Evolutionary conservation across 495 filamentous ascomycete species (phyloP).

Genomic region (Xanthoparmelia taractica): DNA sequence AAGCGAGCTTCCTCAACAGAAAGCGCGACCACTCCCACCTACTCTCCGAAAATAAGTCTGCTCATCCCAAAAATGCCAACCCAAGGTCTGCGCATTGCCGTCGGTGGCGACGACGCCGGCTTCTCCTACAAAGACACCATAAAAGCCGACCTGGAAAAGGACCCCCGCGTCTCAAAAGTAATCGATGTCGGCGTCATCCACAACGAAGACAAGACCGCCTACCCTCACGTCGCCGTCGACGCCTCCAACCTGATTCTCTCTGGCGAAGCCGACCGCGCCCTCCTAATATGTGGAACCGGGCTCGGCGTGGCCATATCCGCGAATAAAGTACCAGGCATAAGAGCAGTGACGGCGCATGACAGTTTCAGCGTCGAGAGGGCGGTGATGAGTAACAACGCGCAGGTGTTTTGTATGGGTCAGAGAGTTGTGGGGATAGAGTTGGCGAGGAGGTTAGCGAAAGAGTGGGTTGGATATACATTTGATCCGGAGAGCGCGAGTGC

Average conservation of each 20-base stretch:
- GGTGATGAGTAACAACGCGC: slow-evolving; percentile 76
- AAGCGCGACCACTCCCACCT: background rate
- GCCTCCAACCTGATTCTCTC: slow-evolving; percentile 59
- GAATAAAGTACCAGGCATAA: slow-evolving; percentile 79
- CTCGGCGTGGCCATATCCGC: slow-evolving; percentile 78
- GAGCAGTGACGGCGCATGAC: slow-evolving; percentile 83
- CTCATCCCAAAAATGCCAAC: slow-evolving; percentile 6
- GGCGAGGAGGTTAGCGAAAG: slow-evolving; percentile 65
- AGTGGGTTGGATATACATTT: slow-evolving; percentile 79
- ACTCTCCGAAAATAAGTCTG: background rate
- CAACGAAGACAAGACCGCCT: slow-evolving; percentile 67
- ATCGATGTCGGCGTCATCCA: slow-evolving; percentile 62
- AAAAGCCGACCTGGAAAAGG: slow-evolving; percentile 59
- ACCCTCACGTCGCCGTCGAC: slow-evolving; percentile 70
- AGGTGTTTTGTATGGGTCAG: slow-evolving; percentile 85
- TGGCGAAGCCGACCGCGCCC: slow-evolving; percentile 66
- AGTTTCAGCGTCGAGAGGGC: slow-evolving; percentile 75
- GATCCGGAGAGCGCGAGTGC: slow-evolving; percentile 65
- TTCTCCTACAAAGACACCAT: slow-evolving; percentile 71
- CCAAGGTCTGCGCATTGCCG: slow-evolving; percentile 45
- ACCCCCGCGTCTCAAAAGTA: slow-evolving; percentile 59
- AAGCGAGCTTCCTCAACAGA: background rate
- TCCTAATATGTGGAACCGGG: slow-evolving; percentile 83
- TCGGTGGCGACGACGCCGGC: slow-evolving; percentile 68
- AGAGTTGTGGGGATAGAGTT: slow-evolving; percentile 74